Evolutionary conservation across 2,329 filamentous ascomycete genomes (phyloP).

Genomic region (Colletotrichum tropicicola): DNA sequence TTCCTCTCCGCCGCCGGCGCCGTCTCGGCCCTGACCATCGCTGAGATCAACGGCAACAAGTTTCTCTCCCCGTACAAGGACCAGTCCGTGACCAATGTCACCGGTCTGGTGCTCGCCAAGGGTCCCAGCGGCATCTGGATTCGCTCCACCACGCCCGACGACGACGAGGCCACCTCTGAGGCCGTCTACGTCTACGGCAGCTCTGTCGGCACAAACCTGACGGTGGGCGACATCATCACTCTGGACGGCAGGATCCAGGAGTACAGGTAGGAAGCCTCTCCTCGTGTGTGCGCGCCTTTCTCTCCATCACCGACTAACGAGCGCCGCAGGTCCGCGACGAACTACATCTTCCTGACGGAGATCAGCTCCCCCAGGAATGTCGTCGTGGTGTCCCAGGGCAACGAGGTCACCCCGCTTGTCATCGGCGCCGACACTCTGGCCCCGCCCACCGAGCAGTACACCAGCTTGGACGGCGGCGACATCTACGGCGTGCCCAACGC

Average conservation of each 20-base stretch:
- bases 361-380: slow-evolving; percentile 64
- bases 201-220: slow-evolving; percentile 57
- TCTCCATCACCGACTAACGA: slow-evolving; percentile 24
- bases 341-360: slow-evolving; percentile 72
- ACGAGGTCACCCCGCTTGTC: slow-evolving; percentile 64
- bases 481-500: slow-evolving; percentile 74
- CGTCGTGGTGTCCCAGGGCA: slow-evolving; percentile 60
- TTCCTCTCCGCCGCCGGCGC: slow-evolving; percentile 39
- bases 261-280: slow-evolving; percentile 51
- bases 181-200: slow-evolving; percentile 72
- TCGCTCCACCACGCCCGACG: slow-evolving; percentile 65
- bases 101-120: slow-evolving; percentile 72
- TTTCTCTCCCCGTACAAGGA: slow-evolving; percentile 70
- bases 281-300: not conserved
- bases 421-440: slow-evolving; percentile 65
- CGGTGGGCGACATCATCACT: slow-evolving; percentile 70
- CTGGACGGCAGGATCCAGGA: slow-evolving; percentile 69
- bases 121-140: slow-evolving; percentile 70
- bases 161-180: slow-evolving; percentile 67
- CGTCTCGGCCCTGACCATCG: slow-evolving; percentile 57
- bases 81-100: slow-evolving; percentile 64
- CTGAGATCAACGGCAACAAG: slow-evolving; percentile 71
- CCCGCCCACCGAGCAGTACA: slow-evolving; percentile 70
- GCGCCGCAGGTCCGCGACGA: slow-evolving; percentile 54
- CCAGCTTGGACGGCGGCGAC: slow-evolving; percentile 70